Conservation (phyloP, 2,329 filamentous ascomycete species). For the Fusarium pseudocircinatum region DNA sequence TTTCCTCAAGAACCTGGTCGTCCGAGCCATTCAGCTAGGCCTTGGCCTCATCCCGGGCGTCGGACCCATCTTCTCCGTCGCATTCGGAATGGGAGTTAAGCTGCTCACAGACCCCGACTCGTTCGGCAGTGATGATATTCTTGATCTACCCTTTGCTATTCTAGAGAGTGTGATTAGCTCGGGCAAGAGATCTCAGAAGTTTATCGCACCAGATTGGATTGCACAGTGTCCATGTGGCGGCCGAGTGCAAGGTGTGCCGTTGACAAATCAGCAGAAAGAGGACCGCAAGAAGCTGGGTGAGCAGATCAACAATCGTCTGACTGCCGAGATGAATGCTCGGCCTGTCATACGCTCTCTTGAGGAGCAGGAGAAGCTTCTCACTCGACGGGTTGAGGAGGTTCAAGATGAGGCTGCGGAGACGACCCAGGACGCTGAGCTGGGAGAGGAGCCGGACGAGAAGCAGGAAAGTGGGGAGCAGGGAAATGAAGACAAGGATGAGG, state of each 20-base stretch:
- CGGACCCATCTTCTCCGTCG: background rate
- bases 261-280: background rate
- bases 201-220: background rate
- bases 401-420: background rate
- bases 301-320: background rate
- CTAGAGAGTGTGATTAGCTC: background rate
- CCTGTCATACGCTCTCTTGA: background rate
- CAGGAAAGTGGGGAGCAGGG: rapidly evolving
- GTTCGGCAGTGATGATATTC: background rate
- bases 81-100: slow-evolving; percentile 7
- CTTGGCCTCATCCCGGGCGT: background rate
- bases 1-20: background rate
- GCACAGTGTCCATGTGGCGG: background rate
- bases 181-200: background rate
- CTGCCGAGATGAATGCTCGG: background rate
- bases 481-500: rapidly evolving
- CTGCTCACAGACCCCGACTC: background rate
- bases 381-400: background rate
- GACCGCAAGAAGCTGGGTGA: background rate
- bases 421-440: rapidly evolving
- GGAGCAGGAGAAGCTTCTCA: background rate
- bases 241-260: rapidly evolving
- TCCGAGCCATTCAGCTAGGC: background rate
- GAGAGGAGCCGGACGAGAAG: rapidly evolving
- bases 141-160: background rate